A percentile compares a stretch with the other conserved stretches of the same genome.
Evolutionary conservation across 495 filamentous ascomycete species (phyloP).

Genomic region (Opeltia flavorubescens): DNA sequence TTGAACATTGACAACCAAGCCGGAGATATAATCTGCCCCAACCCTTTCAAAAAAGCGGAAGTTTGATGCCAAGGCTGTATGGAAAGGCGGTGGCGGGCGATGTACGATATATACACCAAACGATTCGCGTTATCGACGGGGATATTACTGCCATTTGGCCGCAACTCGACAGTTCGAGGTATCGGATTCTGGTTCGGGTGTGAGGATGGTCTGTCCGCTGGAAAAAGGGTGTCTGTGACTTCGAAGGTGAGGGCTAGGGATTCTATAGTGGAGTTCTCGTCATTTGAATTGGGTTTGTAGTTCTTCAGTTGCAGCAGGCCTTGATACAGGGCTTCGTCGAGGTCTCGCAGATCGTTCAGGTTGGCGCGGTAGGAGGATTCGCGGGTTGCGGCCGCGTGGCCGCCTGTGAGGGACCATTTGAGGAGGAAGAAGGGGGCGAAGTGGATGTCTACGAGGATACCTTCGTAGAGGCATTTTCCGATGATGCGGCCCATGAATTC

Average conservation of each 20-base stretch:
- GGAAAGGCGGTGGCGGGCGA: slow-evolving; percentile 73
- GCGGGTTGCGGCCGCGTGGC: slow-evolving; percentile 39
- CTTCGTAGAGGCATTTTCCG: slow-evolving; percentile 96
- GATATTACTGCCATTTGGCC: slow-evolving; percentile 58
- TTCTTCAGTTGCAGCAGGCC: slow-evolving; percentile 84
- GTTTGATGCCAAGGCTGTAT: slow-evolving; percentile 67
- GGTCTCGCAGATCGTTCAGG: slow-evolving; percentile 82
- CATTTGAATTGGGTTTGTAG: slow-evolving; percentile 67
- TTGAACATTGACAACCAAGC: slow-evolving; percentile 98
- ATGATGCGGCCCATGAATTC: slow-evolving; percentile 89
- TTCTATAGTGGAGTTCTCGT: too few relatives aligned
- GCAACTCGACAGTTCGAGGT: slow-evolving; percentile 50
- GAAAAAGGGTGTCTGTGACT: slow-evolving; percentile 61
- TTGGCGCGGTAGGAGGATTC: slow-evolving; percentile 72
- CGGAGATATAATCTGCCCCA: slow-evolving; percentile 78
- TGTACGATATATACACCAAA: slow-evolving; percentile 83
- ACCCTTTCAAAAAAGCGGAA: slow-evolving; percentile 69
- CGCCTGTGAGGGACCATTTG: slow-evolving; percentile 77
- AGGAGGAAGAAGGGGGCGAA: slow-evolving; percentile 95
- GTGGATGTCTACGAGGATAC: slow-evolving; percentile 83
- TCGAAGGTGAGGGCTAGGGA: slow-evolving; percentile 86
- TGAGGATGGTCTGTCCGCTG: slow-evolving; percentile 20
- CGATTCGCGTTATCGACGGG: slow-evolving; percentile 85
- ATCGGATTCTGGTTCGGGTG: neutral
- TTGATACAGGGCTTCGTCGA: slow-evolving; percentile 88